phyloP scores from a whole-genome alignment of 2,329 filamentous ascomycete genomes.

The Xylaria sp. region DNA sequence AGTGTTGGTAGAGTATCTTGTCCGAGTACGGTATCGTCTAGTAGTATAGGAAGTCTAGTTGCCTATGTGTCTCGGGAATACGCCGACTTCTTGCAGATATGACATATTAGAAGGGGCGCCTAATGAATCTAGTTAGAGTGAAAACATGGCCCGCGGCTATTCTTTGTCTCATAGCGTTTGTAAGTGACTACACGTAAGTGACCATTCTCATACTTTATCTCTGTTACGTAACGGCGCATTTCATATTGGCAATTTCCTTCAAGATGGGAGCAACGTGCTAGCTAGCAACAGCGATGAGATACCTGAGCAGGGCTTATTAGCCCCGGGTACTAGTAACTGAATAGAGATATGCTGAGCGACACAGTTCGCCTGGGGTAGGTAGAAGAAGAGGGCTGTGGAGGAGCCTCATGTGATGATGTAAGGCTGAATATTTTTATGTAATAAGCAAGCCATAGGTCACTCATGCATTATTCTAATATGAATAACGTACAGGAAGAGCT shows the following conservation, averaged over 20 bases:
- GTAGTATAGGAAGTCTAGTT: not conserved
- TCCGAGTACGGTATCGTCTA: not conserved
- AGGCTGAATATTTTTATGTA: not conserved
- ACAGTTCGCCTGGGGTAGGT: not conserved
- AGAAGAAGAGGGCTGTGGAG: not conserved
- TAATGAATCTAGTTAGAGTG: conserved; percentile 16
- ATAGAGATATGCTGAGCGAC: not conserved
- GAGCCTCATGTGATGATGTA: conserved; percentile 2
- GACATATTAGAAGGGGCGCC: conserved; percentile 19
- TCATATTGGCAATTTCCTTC: conserved; percentile 4
- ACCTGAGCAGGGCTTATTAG: not conserved
- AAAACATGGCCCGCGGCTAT: conserved; percentile 20
- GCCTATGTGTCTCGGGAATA: conserved; percentile 36
- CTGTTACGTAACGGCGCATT: not conserved
- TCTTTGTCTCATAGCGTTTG: conserved; percentile 41
- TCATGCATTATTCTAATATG: not conserved
- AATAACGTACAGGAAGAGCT: no score
- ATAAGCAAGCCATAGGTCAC: not conserved
- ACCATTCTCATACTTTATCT: not conserved
- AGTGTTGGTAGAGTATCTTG: conserved; percentile 1
- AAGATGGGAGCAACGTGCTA: not conserved
- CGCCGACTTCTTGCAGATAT: conserved; percentile 30
- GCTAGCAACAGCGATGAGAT: not conserved
- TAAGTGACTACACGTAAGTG: not conserved
- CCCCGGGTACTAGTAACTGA: not conserved